These are phyloP conservation scores for Piloderma croceum DNA, from an alignment of 768 basidiomycete species.

Conservation along the genomic window DNA sequence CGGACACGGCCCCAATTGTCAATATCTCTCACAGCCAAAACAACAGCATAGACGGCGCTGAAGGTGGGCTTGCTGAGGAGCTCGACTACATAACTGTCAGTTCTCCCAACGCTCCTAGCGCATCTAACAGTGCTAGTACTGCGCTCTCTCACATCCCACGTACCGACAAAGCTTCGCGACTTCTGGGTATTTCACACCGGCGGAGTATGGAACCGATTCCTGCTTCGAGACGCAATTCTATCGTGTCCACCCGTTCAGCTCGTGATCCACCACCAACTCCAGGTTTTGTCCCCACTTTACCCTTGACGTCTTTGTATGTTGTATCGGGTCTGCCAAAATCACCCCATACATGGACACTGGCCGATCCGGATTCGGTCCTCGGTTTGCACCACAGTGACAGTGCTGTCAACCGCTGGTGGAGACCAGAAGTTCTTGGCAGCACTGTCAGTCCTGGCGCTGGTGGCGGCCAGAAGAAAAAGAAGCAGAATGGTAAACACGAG, in stretches of 20 bases:
- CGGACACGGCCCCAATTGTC: no score
- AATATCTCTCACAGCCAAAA: not conserved
- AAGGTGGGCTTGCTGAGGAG: conserved; percentile 53
- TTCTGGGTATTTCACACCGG: conserved; percentile 70
- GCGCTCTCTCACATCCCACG: conserved; percentile 33
- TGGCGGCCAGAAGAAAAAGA: conserved; percentile 70
- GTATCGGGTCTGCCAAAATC: conserved; percentile 87
- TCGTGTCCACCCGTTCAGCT: conserved; percentile 70
- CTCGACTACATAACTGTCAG: conserved; percentile 66
- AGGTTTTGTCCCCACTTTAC: conserved; percentile 64
- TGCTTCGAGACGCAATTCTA: conserved; percentile 66
- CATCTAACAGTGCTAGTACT: conserved; percentile 20
- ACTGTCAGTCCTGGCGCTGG: conserved; percentile 82
- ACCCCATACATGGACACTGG: conserved; percentile 85
- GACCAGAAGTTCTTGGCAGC: conserved; percentile 86
- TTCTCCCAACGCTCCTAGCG: conserved; percentile 21
- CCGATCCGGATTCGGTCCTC: conserved; percentile 76
- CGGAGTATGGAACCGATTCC: conserved; percentile 84
- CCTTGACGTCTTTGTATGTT: conserved; percentile 79
- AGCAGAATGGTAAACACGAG: conserved; percentile 47
- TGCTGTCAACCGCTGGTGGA: conserved; percentile 86
- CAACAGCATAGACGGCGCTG: conserved; percentile 23
- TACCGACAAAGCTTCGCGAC: conserved; percentile 70
- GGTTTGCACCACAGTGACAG: conserved; percentile 80
- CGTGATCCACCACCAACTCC: conserved; percentile 51